A percentile compares a stretch with the other conserved stretches of the same genome.
Evolutionary conservation across 1,139 yeast species (phyloP).

Genomic region (Blastobotrys niveus): DNA sequence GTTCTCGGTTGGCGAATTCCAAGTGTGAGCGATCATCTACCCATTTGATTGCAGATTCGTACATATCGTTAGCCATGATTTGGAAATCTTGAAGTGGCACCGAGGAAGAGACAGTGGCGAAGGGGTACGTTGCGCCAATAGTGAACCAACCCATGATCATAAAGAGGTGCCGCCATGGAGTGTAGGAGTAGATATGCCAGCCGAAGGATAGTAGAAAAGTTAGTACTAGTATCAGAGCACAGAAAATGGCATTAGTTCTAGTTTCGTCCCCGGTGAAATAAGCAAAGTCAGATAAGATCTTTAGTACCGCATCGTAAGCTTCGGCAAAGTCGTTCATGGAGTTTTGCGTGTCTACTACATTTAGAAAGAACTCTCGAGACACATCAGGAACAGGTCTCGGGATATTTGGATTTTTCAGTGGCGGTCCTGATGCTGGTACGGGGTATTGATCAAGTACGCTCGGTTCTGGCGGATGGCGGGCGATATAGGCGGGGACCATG

Average conservation of each 20-base stretch:
- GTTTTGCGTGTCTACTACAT: constrained; percentile 79
- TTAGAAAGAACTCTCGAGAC: constrained; percentile 69
- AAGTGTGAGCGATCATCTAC: constrained; percentile 21
- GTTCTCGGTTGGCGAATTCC: constrained; percentile 33
- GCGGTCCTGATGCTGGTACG: constrained; percentile 51
- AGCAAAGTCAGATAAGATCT: constrained; percentile 51
- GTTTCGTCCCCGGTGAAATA: constrained; percentile 61
- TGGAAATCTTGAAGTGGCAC: background rate
- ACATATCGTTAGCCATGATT: background rate
- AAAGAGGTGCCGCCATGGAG: constrained; percentile 33
- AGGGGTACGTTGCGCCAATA: constrained; percentile 51
- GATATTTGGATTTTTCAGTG: constrained; percentile 42
- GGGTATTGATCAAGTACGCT: constrained; percentile 41
- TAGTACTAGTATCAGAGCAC: no score
- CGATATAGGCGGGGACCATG: constrained; percentile 64
- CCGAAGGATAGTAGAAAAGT: constrained; percentile 33
- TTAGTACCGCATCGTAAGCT: constrained; percentile 53
- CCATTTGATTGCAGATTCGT: constrained; percentile 25
- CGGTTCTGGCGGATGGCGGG: constrained; percentile 38
- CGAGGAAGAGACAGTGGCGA: constrained; percentile 27
- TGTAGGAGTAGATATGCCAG: constrained; percentile 35
- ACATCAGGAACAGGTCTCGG: constrained; percentile 79
- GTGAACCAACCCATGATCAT: constrained; percentile 49
- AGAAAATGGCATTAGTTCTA: constrained; percentile 44
- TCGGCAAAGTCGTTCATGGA: constrained; percentile 65